Evolutionary conservation across 2,329 filamentous ascomycete species (phyloP), one percentile per base, ranked within the genome.

Genomic region (Trichoderma arundinaceum): DNA sequence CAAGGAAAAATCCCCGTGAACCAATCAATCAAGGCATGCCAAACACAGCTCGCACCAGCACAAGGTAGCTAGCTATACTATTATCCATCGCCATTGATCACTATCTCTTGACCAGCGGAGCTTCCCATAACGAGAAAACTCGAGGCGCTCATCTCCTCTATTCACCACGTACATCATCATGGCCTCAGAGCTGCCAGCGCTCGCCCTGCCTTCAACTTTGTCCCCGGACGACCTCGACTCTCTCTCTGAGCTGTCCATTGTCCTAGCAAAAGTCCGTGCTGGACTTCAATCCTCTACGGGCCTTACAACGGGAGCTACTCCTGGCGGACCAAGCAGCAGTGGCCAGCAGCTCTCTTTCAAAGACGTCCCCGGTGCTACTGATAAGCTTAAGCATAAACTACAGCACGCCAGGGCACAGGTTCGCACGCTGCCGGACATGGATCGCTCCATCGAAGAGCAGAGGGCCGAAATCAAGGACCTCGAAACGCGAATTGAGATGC

Each of bases 141-240:
- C 15, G 39, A 8, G 39, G n/a, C 32, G 5, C 32, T 6, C 49
- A 7, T 19, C 9, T 53, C 19, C 17, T 48, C 17, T 10, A 15
- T 43, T 44, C 39, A 33, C 32, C 13, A 22, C 19, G 15, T 22
- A 15, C 46, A 10, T 49, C 48, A 44, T 5, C 51, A 72, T 72
- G 69, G 71, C 74, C 74, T 79, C 79, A 52, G 66, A 68, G 38
- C 72, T 78, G 54, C 81, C 78, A 73, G 80, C 78, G 22, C 81
- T 84, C 73, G 80, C 81, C 68, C 80, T 86, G 66, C 84, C 89
- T 38, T 79, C 85, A 2, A 87, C 90, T 64, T 90, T 95, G 68
- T 86, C 91, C 57, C 91, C 94, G 33, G 90, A 94, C 77, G 88
- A 88, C 57, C 92, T 97, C 80, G 94, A 97, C 81, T 87, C 92